These are phyloP conservation scores for Cucumis variabilis DNA, from an alignment of 331 rosid genomes.

Conservation along the genomic window DNA sequence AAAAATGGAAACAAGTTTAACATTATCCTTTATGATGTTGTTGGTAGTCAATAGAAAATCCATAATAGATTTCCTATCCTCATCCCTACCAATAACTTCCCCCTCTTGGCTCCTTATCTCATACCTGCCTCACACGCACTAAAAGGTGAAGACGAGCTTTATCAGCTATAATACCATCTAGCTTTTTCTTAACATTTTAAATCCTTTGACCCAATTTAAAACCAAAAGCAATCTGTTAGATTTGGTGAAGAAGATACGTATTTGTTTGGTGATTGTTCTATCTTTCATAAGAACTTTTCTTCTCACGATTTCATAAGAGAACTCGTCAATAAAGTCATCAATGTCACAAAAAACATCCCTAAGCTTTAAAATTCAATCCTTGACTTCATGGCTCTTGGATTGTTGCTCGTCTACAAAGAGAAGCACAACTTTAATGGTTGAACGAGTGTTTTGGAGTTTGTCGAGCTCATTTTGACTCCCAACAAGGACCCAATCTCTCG, in stretches of 20 bases:
- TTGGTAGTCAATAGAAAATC: background rate
- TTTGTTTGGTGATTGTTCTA: background rate
- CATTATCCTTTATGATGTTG: background rate
- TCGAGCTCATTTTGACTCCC: background rate
- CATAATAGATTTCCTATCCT: background rate
- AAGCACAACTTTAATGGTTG: slow-evolving; percentile 21
- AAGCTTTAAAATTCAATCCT: slow-evolving; percentile 40
- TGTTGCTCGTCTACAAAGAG: background rate
- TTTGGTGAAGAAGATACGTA: background rate
- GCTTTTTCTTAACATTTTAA: background rate
- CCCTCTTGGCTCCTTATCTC: no score
- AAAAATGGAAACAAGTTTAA: slow-evolving; percentile 21
- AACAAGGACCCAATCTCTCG: slow-evolving; percentile 1
- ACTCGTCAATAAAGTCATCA: slow-evolving; percentile 46
- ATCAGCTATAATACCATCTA: background rate
- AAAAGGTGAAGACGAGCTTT: background rate
- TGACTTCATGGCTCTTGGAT: background rate
- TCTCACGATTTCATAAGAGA: slow-evolving; percentile 37
- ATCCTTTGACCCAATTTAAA: background rate
- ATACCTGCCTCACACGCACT: background rate
- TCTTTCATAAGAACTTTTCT: background rate
- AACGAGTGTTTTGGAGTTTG: background rate
- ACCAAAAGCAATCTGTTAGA: background rate
- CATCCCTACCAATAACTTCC: background rate
- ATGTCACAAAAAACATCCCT: slow-evolving; percentile 37